Evolutionary conservation across 352 stramenopile genomes (phyloP), one percentile per base, ranked within the genome.

Genomic region (Globisporangium lucens): DNA sequence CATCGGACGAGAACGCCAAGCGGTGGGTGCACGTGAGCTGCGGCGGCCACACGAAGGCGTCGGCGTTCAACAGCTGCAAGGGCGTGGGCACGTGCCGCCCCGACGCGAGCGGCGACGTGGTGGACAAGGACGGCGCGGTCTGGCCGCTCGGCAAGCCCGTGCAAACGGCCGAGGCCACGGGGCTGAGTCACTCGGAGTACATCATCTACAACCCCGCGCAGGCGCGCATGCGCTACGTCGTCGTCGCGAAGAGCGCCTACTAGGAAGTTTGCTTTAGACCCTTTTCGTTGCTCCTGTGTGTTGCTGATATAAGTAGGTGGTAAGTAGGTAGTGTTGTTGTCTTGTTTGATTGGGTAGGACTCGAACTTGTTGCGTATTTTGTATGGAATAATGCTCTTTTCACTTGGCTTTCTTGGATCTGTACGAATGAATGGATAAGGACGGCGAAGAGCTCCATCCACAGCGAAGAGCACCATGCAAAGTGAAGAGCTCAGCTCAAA

Each of bases 141-240:
- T 90, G 85, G 82, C 85, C 85, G 49, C 66, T 94, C 24, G 85
- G 85, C 57, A 87, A 85, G 65, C 69, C 77, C 49, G 80, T 77
- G 2, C 80, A 80, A 15, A 72, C 80, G 10, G 79, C 81, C 41
- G 76, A 93, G 41, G 72, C 75, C 22, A 87, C 77, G 17, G 83
- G 77, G 12, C 74, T 89, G 60, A 75, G 78, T 60, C 83, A 93
- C 74, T 94, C 85, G 66, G 87, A 95, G 71, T 96, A 89, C 77
- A 90, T 96, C 66, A 85, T 96, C 56, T 94, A 92, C 82, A 91
- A 96, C 67, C 68, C 79, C 20, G 78, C 75, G 57, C 88, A 94
- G 64, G 85, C 83, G 57, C 82, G 85, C 41, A 94, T 96, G 78
- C 85, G 88, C 49, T 96, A 90, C 68, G 77, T 96, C 49, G 86